Percentiles rank a stretch among this genome's conserved stretches.
phyloP scores from a whole-genome alignment of 176 grass and related monocot genomes.

The Carex pumila region DNA sequence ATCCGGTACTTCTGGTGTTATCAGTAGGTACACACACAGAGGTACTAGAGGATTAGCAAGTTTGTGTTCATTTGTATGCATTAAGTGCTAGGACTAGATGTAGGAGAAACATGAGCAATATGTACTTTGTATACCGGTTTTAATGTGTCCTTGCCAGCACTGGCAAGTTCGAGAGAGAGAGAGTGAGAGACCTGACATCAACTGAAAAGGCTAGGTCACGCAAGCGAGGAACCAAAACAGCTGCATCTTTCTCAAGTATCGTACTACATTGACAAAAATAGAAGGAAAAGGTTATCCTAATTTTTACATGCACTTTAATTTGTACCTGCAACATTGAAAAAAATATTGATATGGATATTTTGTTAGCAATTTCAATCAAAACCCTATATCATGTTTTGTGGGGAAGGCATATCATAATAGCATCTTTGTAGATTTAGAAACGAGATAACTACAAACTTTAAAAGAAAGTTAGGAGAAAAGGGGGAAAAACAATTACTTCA shows the following conservation, averaged over 20 bases:
- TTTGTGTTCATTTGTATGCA: too few relatives aligned
- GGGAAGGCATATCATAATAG: background rate
- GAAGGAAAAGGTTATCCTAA: background rate
- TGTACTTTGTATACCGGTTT: too few relatives aligned
- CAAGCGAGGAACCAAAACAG: conserved; percentile 53
- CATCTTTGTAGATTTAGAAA: background rate
- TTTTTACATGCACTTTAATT: background rate
- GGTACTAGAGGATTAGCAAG: too few relatives aligned
- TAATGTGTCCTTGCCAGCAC: too few relatives aligned
- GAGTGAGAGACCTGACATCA: conserved; percentile 59
- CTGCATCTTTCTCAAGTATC: conserved; percentile 51
- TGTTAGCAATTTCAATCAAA: background rate
- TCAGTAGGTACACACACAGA: too few relatives aligned
- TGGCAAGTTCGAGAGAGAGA: background rate
- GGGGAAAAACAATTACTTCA: conserved; percentile 47
- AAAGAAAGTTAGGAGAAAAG: background rate
- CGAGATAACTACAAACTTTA: background rate
- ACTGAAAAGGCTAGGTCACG: conserved; percentile 91
- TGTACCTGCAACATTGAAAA: background rate
- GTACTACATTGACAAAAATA: conserved; percentile 46
- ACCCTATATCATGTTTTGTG: background rate
- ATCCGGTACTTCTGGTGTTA: too few relatives aligned
- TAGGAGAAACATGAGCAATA: too few relatives aligned
- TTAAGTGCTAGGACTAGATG: too few relatives aligned
- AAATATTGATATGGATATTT: background rate